Percentiles rank a stretch among this genome's conserved stretches.
phyloP scores from a whole-genome alignment of 176 grass and related monocot species.

The Juncus effusus region DNA sequence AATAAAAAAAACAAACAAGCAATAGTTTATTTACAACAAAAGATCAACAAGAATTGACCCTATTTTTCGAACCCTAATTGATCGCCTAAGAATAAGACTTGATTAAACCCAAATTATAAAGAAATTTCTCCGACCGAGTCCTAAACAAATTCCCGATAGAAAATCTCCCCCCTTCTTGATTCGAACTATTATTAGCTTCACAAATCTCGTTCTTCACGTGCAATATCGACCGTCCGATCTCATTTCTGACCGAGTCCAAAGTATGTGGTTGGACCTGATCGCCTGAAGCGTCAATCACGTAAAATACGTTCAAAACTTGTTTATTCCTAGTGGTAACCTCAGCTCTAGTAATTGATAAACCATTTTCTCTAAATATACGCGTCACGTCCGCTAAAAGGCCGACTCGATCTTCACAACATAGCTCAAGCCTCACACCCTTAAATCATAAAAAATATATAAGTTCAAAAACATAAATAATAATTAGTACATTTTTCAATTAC shows the following conservation, averaged over 20 bases:
- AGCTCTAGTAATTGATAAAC: conserved; percentile 63
- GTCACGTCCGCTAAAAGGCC: conserved; percentile 84
- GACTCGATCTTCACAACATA: conserved; percentile 75
- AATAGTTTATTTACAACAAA: no score
- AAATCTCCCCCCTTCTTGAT: conserved; percentile 26
- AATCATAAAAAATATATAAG: not conserved
- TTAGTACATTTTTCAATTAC: not conserved
- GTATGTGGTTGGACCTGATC: conserved; percentile 44
- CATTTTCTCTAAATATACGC: conserved; percentile 75
- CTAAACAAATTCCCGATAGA: conserved; percentile 73
- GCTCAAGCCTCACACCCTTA: conserved; percentile 70
- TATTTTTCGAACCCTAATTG: not conserved
- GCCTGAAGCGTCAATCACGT: conserved; percentile 75
- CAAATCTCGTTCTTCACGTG: conserved; percentile 38
- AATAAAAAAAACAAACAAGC: no score
- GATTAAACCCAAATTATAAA: conserved; percentile 73
- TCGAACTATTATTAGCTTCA: conserved; percentile 27
- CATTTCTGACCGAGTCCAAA: conserved; percentile 54
- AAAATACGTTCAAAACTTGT: conserved; percentile 62
- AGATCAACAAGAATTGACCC: no score
- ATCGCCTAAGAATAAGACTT: conserved; percentile 55
- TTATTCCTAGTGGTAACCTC: conserved; percentile 50
- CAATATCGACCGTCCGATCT: conserved; percentile 57
- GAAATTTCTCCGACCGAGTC: conserved; percentile 79
- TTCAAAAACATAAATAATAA: not conserved